Conservation (phyloP, 2,329 filamentous ascomycete genomes). For the Ophiostoma montium region DNA sequence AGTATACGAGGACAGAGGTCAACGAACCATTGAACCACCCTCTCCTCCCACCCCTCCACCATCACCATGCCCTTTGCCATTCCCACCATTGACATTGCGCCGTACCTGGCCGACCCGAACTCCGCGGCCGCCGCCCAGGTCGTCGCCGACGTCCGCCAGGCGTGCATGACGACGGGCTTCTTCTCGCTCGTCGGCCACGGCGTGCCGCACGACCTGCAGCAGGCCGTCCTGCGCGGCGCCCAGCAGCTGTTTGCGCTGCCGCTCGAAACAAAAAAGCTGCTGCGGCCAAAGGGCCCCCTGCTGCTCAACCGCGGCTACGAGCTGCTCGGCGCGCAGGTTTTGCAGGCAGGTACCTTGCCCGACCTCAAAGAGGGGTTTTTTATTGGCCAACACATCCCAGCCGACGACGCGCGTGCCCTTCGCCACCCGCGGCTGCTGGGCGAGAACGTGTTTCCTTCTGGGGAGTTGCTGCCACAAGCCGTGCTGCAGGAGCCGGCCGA, state of each 20-base stretch:
- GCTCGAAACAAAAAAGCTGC: slow-evolving; percentile 28
- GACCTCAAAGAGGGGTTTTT: slow-evolving; percentile 35
- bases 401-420: slow-evolving; percentile 15
- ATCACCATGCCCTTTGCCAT: slow-evolving; percentile 13
- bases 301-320: slow-evolving; percentile 33
- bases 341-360: slow-evolving; percentile 28
- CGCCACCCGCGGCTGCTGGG: slow-evolving; percentile 27
- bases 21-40: too few relatives aligned
- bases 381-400: slow-evolving; percentile 25
- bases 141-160: slow-evolving; percentile 19
- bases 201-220: slow-evolving; percentile 14
- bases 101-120: slow-evolving; percentile 19
- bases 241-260: slow-evolving; percentile 35
- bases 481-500: slow-evolving; percentile 25
- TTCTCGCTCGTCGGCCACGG: slow-evolving; percentile 19
- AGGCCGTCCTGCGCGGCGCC: slow-evolving; percentile 16
- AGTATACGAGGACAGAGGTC: too few relatives aligned
- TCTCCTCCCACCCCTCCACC: too few relatives aligned
- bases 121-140: slow-evolving; percentile 18
- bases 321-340: slow-evolving; percentile 28
- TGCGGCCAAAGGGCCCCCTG: slow-evolving; percentile 15
- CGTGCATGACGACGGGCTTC: slow-evolving; percentile 20
- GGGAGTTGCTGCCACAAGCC: slow-evolving; percentile 7
- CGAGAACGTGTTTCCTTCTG: slow-evolving; percentile 24
- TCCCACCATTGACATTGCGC: slow-evolving; percentile 21